Evolutionary conservation across 306 rosid genomes (phyloP).

Genomic region (Cucurbita maxima): DNA sequence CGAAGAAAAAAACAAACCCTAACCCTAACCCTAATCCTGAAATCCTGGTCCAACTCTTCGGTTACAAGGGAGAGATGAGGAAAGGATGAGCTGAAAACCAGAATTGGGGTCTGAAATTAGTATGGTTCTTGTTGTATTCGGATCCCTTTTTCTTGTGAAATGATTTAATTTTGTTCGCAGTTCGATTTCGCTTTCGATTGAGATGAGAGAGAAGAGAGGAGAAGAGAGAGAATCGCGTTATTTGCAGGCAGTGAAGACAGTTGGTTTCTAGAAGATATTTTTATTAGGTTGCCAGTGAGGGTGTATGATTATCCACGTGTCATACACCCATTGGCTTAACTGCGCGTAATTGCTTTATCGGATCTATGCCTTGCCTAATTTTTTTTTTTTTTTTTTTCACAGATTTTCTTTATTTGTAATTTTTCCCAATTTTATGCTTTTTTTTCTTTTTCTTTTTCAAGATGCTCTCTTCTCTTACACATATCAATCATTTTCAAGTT

Average conservation of each 20-base stretch:
- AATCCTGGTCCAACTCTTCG: constrained; percentile 10
- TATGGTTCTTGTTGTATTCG: constrained; percentile 36
- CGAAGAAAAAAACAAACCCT: constrained; percentile 7
- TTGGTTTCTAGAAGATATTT: constrained; percentile 24
- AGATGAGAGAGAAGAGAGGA: background rate
- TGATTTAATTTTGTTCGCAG: constrained; percentile 15
- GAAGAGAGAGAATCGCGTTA: constrained; percentile 33
- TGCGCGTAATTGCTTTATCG: background rate
- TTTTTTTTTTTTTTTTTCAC: background rate
- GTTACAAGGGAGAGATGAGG: constrained; percentile 5
- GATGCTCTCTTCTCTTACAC: background rate
- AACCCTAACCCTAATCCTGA: constrained; percentile 23
- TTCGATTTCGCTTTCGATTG: constrained; percentile 44
- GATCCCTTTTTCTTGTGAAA: constrained; percentile 47
- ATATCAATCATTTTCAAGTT: background rate
- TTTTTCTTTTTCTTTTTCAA: background rate
- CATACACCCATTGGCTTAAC: background rate
- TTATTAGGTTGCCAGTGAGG: constrained; percentile 11
- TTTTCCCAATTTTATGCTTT: background rate
- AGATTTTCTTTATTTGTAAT: background rate
- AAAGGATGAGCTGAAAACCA: constrained; percentile 56
- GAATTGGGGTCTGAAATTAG: constrained; percentile 60
- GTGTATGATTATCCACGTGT: constrained; percentile 12
- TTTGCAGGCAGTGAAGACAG: constrained; percentile 32
- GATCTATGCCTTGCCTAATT: background rate